Base-by-base conservation (phyloP, 768 basidiomycete genomes). In the Rhodotorula kratochvilovae region DNA sequence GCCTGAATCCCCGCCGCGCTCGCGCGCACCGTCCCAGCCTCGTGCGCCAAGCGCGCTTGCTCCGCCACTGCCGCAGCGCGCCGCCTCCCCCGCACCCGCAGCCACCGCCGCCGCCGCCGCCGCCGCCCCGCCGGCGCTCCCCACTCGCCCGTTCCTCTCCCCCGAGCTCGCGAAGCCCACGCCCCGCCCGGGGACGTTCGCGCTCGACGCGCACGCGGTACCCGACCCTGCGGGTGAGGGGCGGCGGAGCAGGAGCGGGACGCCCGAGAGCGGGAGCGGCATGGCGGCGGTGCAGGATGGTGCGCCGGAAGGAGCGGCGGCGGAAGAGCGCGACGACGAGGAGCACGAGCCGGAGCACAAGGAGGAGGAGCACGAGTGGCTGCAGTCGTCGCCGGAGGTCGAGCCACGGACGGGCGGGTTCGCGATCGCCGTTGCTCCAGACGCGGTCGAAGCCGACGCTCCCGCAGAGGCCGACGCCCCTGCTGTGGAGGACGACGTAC, bases 91-190 rank as follows among this genome's bases (percentile, higher is more conserved):
- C 31, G 5, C 33, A 13, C 7, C 31, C 33, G 19, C 31, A 27
- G 27, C 29, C 25, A 3, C 58, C 19, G 29, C n/a, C 27, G 36
- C 50, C 31, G 19, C 62, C 15, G 36, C 16, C n/a, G 13, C 33
- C 8, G 15, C 19, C 35, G 36, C 56, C 2, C 16, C 29, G 11
- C 5, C 51, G 33, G 7, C 51, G 6, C 46, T 27, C 6, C 43
- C 46, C 5, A 33, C 60, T 8, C 54, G 71, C 2, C 71, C 71
- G 0, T 72, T 72, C 36, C 57, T 72, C 15, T 72, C 71, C 27
- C 71, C 71, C 12, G 71, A 72, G 53, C 48, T 67, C 29, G 71
- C 42, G n/a, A 67, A 72, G 58, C 62, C 66, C 0, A 60, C 50
- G 2, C 43, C 29, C 25, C 55, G 71, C 1, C 31, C 57, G 27